Conservation (phyloP, 129 eudicot species). For the Solidago caesia region DNA sequence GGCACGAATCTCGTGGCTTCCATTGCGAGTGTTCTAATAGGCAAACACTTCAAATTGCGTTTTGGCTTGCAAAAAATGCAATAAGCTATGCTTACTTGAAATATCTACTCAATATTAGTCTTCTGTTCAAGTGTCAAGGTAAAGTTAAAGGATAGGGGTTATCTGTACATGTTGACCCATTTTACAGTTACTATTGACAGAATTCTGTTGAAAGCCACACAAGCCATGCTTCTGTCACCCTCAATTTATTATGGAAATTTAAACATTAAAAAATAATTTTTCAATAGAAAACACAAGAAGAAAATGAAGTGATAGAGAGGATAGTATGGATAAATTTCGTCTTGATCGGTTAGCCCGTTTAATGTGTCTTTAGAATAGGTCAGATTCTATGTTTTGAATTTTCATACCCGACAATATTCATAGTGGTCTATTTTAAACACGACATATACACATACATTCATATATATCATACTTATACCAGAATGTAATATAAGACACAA, state of each 20-base stretch:
- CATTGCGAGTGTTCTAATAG: too few species aligned
- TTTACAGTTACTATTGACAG: conserved; percentile 28
- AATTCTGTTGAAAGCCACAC: conserved; percentile 16
- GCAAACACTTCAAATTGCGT: too few species aligned
- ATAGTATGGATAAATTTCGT: conserved; percentile 63
- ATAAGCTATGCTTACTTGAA: too few species aligned
- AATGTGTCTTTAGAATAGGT: conserved; percentile 40
- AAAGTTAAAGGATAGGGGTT: neutral
- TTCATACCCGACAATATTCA: conserved; percentile 33
- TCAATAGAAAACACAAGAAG: conserved; percentile 26
- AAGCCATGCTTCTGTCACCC: conserved; percentile 37
- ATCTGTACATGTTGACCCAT: neutral
- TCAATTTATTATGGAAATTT: conserved; percentile 27
- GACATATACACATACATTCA: neutral
- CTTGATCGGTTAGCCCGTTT: conserved; percentile 36
- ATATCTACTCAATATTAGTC: neutral
- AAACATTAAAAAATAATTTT: conserved; percentile 12
- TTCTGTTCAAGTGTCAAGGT: neutral
- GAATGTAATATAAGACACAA: neutral
- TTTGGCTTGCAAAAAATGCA: too few species aligned
- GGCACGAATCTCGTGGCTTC: too few species aligned
- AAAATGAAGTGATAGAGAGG: conserved; percentile 34
- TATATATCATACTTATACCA: neutral
- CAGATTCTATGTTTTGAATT: conserved; percentile 48
- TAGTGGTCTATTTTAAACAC: conserved; percentile 28